These are phyloP conservation scores for Pleurotus giganteus DNA, from an alignment of 768 basidiomycete species.

Conservation along the genomic window DNA sequence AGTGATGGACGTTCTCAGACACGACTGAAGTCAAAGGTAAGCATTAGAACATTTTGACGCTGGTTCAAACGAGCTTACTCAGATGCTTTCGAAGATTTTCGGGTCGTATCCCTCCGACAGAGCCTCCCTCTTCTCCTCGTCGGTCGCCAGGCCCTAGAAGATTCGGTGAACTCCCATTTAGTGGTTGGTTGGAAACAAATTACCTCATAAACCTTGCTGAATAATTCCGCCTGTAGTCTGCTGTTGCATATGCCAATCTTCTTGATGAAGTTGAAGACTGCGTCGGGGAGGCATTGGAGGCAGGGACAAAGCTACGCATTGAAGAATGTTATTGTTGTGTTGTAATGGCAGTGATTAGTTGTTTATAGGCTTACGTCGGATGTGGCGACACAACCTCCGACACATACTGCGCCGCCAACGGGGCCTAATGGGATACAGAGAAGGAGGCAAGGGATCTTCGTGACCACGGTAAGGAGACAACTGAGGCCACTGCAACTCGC, in stretches of 20 bases:
- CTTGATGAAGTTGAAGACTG: not conserved
- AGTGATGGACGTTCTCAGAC: too few species aligned
- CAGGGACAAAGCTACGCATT: not conserved
- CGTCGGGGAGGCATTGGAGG: not conserved
- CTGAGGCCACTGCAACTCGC: not conserved
- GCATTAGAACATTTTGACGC: too few species aligned
- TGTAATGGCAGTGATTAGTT: not conserved
- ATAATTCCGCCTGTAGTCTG: not conserved
- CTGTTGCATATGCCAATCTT: not conserved
- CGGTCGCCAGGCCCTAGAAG: too few species aligned
- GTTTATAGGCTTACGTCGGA: not conserved
- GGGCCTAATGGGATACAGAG: too few species aligned
- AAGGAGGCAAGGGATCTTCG: not conserved
- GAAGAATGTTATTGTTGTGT: not conserved
- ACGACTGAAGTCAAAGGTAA: too few species aligned
- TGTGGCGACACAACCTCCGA: not conserved
- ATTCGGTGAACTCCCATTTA: too few species aligned
- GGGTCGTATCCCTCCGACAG: too few species aligned
- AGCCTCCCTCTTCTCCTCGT: too few species aligned
- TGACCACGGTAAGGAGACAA: not conserved
- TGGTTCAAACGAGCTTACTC: too few species aligned
- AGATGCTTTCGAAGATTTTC: too few species aligned
- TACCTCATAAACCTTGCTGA: not conserved
- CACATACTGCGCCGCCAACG: too few species aligned
- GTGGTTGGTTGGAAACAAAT: too few species aligned